Evolutionary conservation across 225 moss, liverwort and hornwort genomes (phyloP).

Genomic region (Pseudisothecium myosuroides): DNA sequence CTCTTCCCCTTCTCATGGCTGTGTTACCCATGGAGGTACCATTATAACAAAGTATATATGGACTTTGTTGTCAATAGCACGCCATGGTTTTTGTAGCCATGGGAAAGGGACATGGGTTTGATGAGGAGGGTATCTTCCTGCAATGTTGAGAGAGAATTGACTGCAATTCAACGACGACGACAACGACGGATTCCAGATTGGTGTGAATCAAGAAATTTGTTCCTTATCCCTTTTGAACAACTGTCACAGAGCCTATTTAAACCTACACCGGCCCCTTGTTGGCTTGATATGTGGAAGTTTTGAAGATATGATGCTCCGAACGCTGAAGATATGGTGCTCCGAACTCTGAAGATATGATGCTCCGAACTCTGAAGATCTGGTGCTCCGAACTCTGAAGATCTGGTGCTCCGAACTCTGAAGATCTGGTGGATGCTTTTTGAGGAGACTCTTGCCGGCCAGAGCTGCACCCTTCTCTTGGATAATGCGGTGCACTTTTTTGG

Average conservation of each 20-base stretch:
- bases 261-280: no score
- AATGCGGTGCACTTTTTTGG: no score
- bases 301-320: background rate
- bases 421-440: background rate
- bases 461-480: background rate
- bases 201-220: background rate
- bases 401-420: background rate
- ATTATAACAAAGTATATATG: background rate
- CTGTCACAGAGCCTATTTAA: background rate
- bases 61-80: background rate
- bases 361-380: background rate
- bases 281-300: background rate
- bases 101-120: background rate
- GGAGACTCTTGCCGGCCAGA: background rate
- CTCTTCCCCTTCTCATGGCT: background rate
- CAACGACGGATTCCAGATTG: background rate
- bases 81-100: background rate
- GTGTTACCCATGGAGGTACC: background rate
- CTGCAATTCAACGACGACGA: background rate
- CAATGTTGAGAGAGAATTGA: constrained; percentile 1
- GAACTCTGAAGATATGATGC: background rate
- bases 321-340: background rate
- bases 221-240: background rate
- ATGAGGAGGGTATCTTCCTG: background rate
- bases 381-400: background rate